Conservation (phyloP, 805 yeast species). For the Wickerhamomyces canadensis region DNA sequence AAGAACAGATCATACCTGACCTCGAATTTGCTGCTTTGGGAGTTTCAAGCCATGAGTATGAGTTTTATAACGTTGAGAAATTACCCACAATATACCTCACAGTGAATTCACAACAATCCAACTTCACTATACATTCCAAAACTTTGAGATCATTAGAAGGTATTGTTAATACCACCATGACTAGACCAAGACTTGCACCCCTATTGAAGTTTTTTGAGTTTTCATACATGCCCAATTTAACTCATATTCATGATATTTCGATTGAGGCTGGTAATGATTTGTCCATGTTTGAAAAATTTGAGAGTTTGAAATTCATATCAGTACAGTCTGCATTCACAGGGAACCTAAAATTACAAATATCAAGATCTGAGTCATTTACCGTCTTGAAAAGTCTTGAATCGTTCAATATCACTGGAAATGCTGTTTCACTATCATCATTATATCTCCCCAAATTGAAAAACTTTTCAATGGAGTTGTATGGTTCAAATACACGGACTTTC, state of each 20-base stretch:
- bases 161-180: conserved; percentile 15
- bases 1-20: too few relatives aligned
- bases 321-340: conserved; percentile 20
- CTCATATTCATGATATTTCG: conserved; percentile 13
- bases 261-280: conserved; percentile 18
- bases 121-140: conserved; percentile 16
- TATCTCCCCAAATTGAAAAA: conserved; percentile 9
- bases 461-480: conserved; percentile 13
- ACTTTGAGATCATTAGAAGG: conserved; percentile 11
- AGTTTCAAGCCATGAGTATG: conserved; percentile 17
- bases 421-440: conserved; percentile 9
- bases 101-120: conserved; percentile 7
- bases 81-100: conserved; percentile 17
- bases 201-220: conserved; percentile 14
- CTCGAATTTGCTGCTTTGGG: conserved; percentile 3
- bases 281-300: conserved; percentile 15
- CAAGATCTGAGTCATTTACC: not conserved
- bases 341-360: conserved; percentile 4
- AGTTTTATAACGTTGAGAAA: conserved; percentile 6
- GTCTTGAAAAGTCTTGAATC: conserved; percentile 5
- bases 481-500: conserved; percentile 14
- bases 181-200: conserved; percentile 16
- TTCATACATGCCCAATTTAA: conserved; percentile 17
- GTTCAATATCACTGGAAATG: conserved; percentile 17
- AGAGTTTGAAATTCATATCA: conserved; percentile 8